phyloP scores from a whole-genome alignment of 805 yeast species.

The Zygoascus tannicola region DNA sequence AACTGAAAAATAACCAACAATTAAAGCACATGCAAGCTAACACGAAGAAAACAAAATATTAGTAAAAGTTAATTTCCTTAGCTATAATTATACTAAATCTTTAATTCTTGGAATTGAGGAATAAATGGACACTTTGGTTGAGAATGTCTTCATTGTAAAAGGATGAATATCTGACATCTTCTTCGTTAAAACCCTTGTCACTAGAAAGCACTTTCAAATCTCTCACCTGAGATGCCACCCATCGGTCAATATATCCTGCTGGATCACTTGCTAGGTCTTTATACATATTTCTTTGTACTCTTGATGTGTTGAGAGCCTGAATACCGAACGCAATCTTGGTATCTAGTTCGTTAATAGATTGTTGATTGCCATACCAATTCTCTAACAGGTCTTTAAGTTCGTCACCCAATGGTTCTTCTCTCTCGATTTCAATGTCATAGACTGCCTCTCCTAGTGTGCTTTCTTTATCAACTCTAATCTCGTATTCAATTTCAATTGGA shows the following conservation, averaged over 20 bases:
- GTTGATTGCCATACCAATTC: constrained; percentile 33
- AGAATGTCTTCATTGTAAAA: constrained; percentile 75
- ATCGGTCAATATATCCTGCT: constrained; percentile 57
- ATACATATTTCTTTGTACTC: constrained; percentile 71
- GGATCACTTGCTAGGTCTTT: constrained; percentile 68
- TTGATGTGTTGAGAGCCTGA: constrained; percentile 41
- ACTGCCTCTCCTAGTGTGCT: constrained; percentile 68
- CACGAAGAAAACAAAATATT: too few species aligned
- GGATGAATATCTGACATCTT: constrained; percentile 71
- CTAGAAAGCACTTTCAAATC: constrained; percentile 79
- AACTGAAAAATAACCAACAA: too few species aligned
- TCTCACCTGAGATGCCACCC: constrained; percentile 73
- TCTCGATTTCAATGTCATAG: constrained; percentile 61
- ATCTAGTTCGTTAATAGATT: constrained; percentile 35
- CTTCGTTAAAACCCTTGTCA: constrained; percentile 86
- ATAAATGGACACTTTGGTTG: constrained; percentile 66
- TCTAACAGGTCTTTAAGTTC: constrained; percentile 31
- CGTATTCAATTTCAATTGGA: constrained; percentile 71
- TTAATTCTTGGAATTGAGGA: constrained; percentile 32
- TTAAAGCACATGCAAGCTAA: too few species aligned
- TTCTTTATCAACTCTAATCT: constrained; percentile 65
- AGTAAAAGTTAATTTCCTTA: too few species aligned
- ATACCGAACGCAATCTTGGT: constrained; percentile 38
- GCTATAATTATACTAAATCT: too few species aligned
- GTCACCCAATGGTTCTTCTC: constrained; percentile 31